Evolutionary conservation across 1,284 basidiomycete genomes (phyloP).

Genomic region (Microbotryomycetes sp.): DNA sequence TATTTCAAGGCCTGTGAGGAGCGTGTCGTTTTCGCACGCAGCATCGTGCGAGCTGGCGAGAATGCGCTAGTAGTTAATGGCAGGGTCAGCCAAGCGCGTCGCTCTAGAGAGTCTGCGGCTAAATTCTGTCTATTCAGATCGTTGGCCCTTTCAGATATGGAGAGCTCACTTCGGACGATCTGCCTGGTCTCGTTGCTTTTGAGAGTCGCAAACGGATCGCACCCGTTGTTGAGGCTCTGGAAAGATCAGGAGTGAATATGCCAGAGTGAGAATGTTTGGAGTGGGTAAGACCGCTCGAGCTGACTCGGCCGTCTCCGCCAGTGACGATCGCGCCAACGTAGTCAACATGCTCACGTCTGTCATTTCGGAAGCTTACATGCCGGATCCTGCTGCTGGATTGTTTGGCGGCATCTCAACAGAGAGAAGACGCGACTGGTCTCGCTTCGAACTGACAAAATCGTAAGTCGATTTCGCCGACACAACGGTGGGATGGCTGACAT

Average conservation of each 20-base stretch:
- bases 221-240: constrained; percentile 59
- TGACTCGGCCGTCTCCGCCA: background rate
- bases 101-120: no score
- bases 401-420: constrained; percentile 45
- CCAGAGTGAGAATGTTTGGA: constrained; percentile 43
- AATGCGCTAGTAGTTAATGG: constrained; percentile 69
- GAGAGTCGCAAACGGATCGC: constrained; percentile 62
- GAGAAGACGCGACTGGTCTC: constrained; percentile 52
- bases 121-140: constrained; percentile 49
- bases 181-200: constrained; percentile 59
- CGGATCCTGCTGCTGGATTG: constrained; percentile 61
- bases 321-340: constrained; percentile 53
- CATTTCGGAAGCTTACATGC: constrained; percentile 56
- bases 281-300: no score
- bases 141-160: constrained; percentile 55
- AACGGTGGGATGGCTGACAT: background rate
- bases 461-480: constrained; percentile 41
- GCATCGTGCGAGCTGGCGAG: constrained; percentile 53
- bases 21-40: no score
- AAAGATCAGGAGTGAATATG: constrained; percentile 20
- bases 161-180: constrained; percentile 59
- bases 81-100: constrained; percentile 52
- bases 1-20: no score
- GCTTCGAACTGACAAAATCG: constrained; percentile 57
- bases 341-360: constrained; percentile 62